Evolutionary conservation across 2,329 filamentous ascomycete species (phyloP).

Genomic region (Colletotrichum kahawae): DNA sequence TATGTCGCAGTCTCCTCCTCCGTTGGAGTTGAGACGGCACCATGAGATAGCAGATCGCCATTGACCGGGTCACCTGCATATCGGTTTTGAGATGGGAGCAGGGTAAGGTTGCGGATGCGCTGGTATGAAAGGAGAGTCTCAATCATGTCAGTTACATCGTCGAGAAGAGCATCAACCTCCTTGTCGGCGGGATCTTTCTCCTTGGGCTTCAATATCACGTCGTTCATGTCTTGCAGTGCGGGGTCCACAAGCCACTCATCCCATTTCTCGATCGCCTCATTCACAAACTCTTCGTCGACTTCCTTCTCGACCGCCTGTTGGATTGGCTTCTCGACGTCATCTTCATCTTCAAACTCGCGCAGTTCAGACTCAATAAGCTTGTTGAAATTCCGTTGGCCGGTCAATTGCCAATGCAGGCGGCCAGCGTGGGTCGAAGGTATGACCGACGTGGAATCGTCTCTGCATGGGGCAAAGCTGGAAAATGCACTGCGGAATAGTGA

Average conservation of each 20-base stretch:
- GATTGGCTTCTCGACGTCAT: conserved; percentile 34
- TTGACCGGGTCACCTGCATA: conserved; percentile 66
- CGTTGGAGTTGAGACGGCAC: conserved; percentile 70
- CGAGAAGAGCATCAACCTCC: conserved; percentile 51
- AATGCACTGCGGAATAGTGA: conserved; percentile 78
- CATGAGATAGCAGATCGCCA: conserved; percentile 71
- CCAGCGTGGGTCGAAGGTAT: conserved; percentile 71
- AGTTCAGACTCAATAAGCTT: conserved; percentile 63
- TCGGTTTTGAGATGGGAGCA: conserved; percentile 68
- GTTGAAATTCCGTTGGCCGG: conserved; percentile 69
- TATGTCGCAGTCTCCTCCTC: conserved; percentile 68
- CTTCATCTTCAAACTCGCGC: conserved; percentile 44
- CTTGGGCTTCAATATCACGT: conserved; percentile 55
- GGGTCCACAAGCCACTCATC: conserved; percentile 64
- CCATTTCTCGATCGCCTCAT: conserved; percentile 62
- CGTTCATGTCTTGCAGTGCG: conserved; percentile 46
- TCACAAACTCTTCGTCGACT: conserved; percentile 56
- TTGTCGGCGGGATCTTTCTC: conserved; percentile 10
- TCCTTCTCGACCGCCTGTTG: conserved; percentile 31
- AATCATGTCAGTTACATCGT: conserved; percentile 77
- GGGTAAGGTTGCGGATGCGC: conserved; percentile 74
- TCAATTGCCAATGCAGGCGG: conserved; percentile 78
- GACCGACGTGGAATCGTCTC: conserved; percentile 74
- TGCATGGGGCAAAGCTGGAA: conserved; percentile 79
- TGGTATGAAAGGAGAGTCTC: conserved; percentile 81